Evolutionary conservation across 2,329 filamentous ascomycete species (phyloP), one percentile per base, ranked within the genome.

Genomic region (Aspergillus tamarii): DNA sequence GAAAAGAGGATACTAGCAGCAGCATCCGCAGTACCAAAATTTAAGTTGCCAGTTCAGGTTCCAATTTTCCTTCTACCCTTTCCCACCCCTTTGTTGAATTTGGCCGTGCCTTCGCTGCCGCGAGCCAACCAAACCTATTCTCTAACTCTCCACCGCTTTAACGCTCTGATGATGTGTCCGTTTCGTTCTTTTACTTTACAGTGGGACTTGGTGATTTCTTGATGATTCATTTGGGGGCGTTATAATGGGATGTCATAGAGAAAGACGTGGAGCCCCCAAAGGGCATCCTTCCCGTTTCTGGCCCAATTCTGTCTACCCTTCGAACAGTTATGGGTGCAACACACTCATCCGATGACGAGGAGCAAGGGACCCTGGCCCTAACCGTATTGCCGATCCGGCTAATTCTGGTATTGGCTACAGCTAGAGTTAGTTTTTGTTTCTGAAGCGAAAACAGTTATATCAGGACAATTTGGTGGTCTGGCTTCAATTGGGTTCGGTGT

Each of bases 231-330:
- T 68, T 66, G 66, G 60, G 65, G 73, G 74, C 70, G 70, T 73
- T 67, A 68, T 66, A 67, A 67, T 67, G 70, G 64, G 64, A 69
- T 71, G 66, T 66, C 65, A 76, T 76, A 75, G 74, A 76, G 65
- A 73, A 74, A 71, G 67, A 66, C 50, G 59, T 59, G 57, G 59
- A 50, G 61, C 52, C 54, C 28, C 60, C 62, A 62, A 63, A 52
- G 65, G 60, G 61, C 60, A 60, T 50, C 46, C 71, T 66, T 69
- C 62, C 69, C 69, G 67, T 65, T 63, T 62, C 64, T 61, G 55
- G 57, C 58, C 52, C 64, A 26, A 10, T 55, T 39, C 52, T 55
- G 32, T 39, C 21, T 39, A 39, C n/a, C 34, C 16, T 26, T 36
- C 26, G 52, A 55, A 55, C 21, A 16, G 34, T 28, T 19, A 7